A percentile compares a stretch with the other conserved stretches of the same genome.
These are phyloP conservation scores for Suillus americanus DNA, from an alignment of 768 basidiomycete genomes.

Conservation along the genomic window DNA sequence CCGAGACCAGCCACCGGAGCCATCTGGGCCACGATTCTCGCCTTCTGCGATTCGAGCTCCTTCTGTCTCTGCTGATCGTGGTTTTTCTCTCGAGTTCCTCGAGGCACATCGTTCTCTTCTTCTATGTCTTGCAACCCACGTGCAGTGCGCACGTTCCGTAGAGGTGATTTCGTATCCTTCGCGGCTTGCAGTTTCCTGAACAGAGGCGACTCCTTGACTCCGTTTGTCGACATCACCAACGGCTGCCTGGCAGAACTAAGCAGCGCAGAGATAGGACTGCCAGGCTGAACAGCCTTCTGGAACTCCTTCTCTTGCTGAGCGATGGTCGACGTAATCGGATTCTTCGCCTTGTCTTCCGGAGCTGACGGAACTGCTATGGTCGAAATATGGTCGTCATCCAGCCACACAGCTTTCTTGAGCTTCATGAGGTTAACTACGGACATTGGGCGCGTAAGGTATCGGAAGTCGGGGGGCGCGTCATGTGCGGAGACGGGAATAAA, in stretches of 20 bases:
- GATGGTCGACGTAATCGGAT: slow-evolving; percentile 58
- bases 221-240: slow-evolving; percentile 62
- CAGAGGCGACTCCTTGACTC: slow-evolving; percentile 34
- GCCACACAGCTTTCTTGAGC: slow-evolving; percentile 57
- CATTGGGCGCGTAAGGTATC: slow-evolving; percentile 57
- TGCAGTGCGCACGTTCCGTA: slow-evolving; percentile 41
- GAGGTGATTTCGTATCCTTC: slow-evolving; percentile 50
- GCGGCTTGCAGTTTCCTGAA: slow-evolving; percentile 59
- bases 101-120: slow-evolving; percentile 40
- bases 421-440: slow-evolving; percentile 70
- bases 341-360: slow-evolving; percentile 25
- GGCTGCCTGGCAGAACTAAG: slow-evolving; percentile 89
- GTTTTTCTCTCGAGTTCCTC: slow-evolving; percentile 37
- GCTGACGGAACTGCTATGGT: slow-evolving; percentile 44
- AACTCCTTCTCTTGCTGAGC: slow-evolving; percentile 95
- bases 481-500: slow-evolving; percentile 81
- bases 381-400: slow-evolving; percentile 61
- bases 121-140: slow-evolving; percentile 47
- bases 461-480: slow-evolving; percentile 74
- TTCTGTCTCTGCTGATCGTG: slow-evolving; percentile 52
- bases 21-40: slow-evolving; percentile 93
- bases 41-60: slow-evolving; percentile 89
- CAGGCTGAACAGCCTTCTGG: slow-evolving; percentile 93
- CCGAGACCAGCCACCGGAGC: slow-evolving; percentile 45
- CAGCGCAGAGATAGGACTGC: slow-evolving; percentile 89